phyloP scores from a whole-genome alignment of 2,329 filamentous ascomycete genomes.

The Hymenoscyphus infarciens region DNA sequence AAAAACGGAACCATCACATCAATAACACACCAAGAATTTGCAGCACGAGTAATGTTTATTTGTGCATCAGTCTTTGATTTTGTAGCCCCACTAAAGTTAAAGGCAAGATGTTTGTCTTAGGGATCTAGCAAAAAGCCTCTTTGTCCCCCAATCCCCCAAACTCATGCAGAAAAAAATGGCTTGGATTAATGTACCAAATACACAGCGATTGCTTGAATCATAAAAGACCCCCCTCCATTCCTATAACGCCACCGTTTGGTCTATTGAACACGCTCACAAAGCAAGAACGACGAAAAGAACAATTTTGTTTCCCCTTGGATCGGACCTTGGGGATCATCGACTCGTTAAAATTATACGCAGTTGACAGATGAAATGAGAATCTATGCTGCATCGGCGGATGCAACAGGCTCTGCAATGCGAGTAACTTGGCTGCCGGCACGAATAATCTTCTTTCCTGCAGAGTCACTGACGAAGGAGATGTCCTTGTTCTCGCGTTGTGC shows the following conservation, averaged over 20 bases:
- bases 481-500: slow-evolving; percentile 82
- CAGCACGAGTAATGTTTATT: no score
- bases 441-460: slow-evolving; percentile 74
- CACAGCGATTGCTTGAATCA: not conserved
- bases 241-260: slow-evolving; percentile 16
- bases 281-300: slow-evolving; percentile 12
- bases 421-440: slow-evolving; percentile 84
- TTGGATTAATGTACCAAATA: slow-evolving; percentile 5
- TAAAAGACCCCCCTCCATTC: not conserved
- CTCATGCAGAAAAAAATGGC: not conserved
- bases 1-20: no score
- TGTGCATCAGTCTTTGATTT: no score
- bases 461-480: slow-evolving; percentile 75
- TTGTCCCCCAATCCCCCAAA: not conserved
- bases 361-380: slow-evolving; percentile 9
- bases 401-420: slow-evolving; percentile 73
- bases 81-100: no score
- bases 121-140: not conserved
- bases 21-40: no score
- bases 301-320: slow-evolving; percentile 11
- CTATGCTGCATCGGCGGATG: slow-evolving; percentile 79
- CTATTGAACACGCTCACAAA: slow-evolving; percentile 21
- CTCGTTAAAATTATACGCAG: slow-evolving; percentile 15
- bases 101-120: not conserved
- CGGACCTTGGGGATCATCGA: slow-evolving; percentile 11